A percentile compares a stretch with the other conserved stretches of the same genome.
Conservation (phyloP, 306 rosid genomes). For the Chamaecrista fasciculata region DNA sequence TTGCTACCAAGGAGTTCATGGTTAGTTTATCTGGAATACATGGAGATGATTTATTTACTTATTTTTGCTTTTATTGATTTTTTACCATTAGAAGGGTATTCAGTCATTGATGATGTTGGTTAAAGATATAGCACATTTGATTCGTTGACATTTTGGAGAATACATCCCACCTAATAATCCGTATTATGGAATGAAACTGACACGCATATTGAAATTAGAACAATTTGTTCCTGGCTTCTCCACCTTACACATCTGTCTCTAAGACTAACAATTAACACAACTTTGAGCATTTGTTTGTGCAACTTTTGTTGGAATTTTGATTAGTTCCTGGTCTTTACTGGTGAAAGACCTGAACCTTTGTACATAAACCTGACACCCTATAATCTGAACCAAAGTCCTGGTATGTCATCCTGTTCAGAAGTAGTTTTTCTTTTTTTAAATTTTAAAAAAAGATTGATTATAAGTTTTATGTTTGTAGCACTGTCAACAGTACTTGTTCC, state of each 20-base stretch:
- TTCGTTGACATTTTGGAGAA: background rate
- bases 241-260: background rate
- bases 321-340: background rate
- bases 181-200: background rate
- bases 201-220: background rate
- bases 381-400: background rate
- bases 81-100: conserved; percentile 13
- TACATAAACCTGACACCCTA: background rate
- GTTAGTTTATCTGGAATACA: conserved; percentile 49
- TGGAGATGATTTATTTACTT: background rate
- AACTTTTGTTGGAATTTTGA: conserved; percentile 9
- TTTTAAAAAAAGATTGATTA: no score
- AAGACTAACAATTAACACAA: background rate
- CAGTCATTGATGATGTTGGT: conserved; percentile 1
- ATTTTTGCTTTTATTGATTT: conserved; percentile 19
- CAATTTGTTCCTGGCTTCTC: background rate
- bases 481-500: no score
- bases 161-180: background rate
- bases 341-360: background rate
- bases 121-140: background rate
- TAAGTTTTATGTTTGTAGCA: background rate
- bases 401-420: background rate
- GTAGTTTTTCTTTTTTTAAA: no score
- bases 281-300: background rate
- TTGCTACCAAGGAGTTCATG: conserved; percentile 94